These are phyloP conservation scores for Ascochyta viciae-villosae DNA, from an alignment of 2,329 filamentous ascomycete species.

Conservation along the genomic window DNA sequence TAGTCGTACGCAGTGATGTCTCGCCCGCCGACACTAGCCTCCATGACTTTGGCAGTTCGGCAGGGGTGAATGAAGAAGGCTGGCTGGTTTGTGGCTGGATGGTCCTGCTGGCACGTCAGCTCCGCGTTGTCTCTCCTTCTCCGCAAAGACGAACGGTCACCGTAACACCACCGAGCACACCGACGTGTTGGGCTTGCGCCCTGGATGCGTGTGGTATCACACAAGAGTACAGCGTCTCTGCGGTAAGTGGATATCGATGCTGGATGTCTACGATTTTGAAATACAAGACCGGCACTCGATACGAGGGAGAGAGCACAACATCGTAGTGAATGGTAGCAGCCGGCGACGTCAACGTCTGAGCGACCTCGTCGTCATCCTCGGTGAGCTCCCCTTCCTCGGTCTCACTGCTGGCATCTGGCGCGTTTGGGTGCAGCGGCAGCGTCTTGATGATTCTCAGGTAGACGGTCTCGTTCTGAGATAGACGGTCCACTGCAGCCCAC, in stretches of 20 bases:
- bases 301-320: constrained; percentile 53
- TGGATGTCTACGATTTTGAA: constrained; percentile 39
- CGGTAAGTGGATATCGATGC: constrained; percentile 39
- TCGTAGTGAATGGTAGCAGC: constrained; percentile 45
- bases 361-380: constrained; percentile 30
- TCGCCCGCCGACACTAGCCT: constrained; percentile 52
- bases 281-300: constrained; percentile 56
- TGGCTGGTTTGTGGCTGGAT: constrained; percentile 79
- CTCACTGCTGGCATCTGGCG: not conserved
- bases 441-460: constrained; percentile 34
- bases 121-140: not conserved
- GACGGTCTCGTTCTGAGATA: constrained; percentile 17
- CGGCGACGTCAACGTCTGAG: not conserved
- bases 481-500: constrained; percentile 34
- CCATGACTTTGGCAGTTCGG: constrained; percentile 82
- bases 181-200: constrained; percentile 42
- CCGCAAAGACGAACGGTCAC: constrained; percentile 38
- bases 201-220: constrained; percentile 46
- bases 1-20: constrained; percentile 67
- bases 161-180: constrained; percentile 50
- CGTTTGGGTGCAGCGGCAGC: constrained; percentile 3
- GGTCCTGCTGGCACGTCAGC: constrained; percentile 64
- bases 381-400: constrained; percentile 10
- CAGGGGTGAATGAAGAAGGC: constrained; percentile 95
- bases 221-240: constrained; percentile 45